A percentile compares a stretch with the other conserved stretches of the same genome.
phyloP scores from a whole-genome alignment of 2,329 filamentous ascomycete genomes.

The Hypoxylon rubiginosum region DNA sequence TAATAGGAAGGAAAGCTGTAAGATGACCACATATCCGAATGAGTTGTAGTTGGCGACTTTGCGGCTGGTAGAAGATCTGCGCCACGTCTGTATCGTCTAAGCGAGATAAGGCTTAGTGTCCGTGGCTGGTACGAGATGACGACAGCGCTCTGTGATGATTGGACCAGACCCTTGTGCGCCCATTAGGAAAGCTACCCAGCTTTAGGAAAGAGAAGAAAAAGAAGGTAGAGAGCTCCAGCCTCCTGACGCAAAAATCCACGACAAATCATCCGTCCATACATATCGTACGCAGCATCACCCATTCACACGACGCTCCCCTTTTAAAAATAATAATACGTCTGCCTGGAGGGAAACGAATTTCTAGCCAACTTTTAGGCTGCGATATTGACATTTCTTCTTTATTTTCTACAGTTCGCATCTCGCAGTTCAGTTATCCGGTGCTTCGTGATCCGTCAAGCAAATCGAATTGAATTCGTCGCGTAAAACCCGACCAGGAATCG shows the following conservation, averaged over 20 bases:
- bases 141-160: slow-evolving; percentile 9
- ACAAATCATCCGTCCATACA: slow-evolving; percentile 20
- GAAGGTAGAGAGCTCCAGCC: background rate
- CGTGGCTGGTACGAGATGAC: slow-evolving; percentile 20
- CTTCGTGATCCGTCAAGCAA: background rate
- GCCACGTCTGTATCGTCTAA: background rate
- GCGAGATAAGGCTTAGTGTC: slow-evolving; percentile 4
- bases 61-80: background rate
- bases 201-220: background rate
- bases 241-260: slow-evolving; percentile 29
- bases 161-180: background rate
- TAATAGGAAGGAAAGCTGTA: too few relatives aligned
- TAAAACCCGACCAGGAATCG: slow-evolving; percentile 20
- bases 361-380: background rate
- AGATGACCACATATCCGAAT: too few relatives aligned
- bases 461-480: slow-evolving; percentile 14
- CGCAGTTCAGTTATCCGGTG: too few relatives aligned
- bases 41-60: background rate
- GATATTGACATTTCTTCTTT: background rate
- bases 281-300: slow-evolving; percentile 12
- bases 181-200: background rate
- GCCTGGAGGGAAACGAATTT: background rate
- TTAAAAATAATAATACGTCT: slow-evolving; percentile 7
- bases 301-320: background rate
- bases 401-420: too few relatives aligned